A percentile compares a stretch with the other conserved stretches of the same genome.
Conservation (phyloP, 1,139 yeast species). For the Arxiozyma telluris region DNA sequence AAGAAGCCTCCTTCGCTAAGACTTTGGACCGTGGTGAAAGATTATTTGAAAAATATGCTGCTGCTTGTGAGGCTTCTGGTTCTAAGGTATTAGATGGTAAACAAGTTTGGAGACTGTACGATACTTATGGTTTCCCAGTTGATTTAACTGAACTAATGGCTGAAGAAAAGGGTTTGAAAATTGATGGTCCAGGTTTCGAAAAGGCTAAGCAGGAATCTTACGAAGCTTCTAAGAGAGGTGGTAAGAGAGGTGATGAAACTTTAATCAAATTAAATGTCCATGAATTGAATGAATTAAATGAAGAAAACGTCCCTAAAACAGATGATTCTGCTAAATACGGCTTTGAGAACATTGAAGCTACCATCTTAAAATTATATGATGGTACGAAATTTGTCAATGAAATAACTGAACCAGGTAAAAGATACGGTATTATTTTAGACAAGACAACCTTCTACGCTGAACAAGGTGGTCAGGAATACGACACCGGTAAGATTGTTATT, state of each 20-base stretch:
- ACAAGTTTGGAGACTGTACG: slow-evolving; percentile 97
- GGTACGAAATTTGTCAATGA: slow-evolving; percentile 52
- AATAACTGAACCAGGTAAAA: slow-evolving; percentile 40
- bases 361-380: slow-evolving; percentile 61
- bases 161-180: slow-evolving; percentile 90
- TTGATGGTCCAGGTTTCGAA: slow-evolving; percentile 87
- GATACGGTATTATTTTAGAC: slow-evolving; percentile 74
- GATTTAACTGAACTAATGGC: slow-evolving; percentile 98
- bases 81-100: slow-evolving; percentile 76
- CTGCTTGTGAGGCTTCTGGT: slow-evolving; percentile 65
- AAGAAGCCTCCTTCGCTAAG: slow-evolving; percentile 87
- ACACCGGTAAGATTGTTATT: slow-evolving; percentile 83
- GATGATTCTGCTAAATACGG: slow-evolving; percentile 74
- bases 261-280: slow-evolving; percentile 84
- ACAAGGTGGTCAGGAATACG: slow-evolving; percentile 98
- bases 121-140: slow-evolving; percentile 99
- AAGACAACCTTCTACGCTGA: slow-evolving; percentile 95
- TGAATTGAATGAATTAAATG: slow-evolving; percentile 57
- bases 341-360: slow-evolving; percentile 50
- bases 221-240: slow-evolving; percentile 91
- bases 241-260: slow-evolving; percentile 49
- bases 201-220: slow-evolving; percentile 78
- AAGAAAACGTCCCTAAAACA: slow-evolving; percentile 63
- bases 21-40: slow-evolving; percentile 98
- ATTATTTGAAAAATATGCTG: slow-evolving; percentile 86